These are phyloP conservation scores for Umbelopsis sp. DNA, from an alignment of 192 early-diverging fungal genomes.

Conservation along the genomic window DNA sequence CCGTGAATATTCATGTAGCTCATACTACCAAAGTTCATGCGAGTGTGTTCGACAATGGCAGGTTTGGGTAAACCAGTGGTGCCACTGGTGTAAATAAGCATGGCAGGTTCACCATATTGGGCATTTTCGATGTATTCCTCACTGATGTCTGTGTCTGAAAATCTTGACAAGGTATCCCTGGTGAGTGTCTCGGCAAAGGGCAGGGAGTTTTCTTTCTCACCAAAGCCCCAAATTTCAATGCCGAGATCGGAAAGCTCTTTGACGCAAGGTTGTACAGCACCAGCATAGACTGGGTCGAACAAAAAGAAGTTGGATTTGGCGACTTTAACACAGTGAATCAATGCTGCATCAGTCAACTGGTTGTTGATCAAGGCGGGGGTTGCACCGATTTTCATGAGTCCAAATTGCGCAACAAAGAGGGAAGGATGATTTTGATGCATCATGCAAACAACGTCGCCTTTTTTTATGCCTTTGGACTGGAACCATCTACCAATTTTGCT, in stretches of 20 bases:
- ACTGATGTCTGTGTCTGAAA: slow-evolving; percentile 29
- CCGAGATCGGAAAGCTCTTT: slow-evolving; percentile 17
- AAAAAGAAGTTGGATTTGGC: slow-evolving; percentile 42
- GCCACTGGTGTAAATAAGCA: slow-evolving; percentile 52
- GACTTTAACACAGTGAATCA: slow-evolving; percentile 46
- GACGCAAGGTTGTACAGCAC: slow-evolving; percentile 26
- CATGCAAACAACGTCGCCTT: slow-evolving; percentile 57
- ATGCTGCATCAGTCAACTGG: slow-evolving; percentile 43
- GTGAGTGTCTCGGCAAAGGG: slow-evolving; percentile 30
- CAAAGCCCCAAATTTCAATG: slow-evolving; percentile 27
- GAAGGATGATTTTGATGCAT: slow-evolving; percentile 56
- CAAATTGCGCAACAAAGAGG: slow-evolving; percentile 57
- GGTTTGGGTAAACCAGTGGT: slow-evolving; percentile 65
- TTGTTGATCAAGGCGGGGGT: slow-evolving; percentile 63
- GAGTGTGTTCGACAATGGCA: slow-evolving; percentile 35
- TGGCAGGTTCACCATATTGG: slow-evolving; percentile 32
- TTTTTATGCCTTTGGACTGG: slow-evolving; percentile 20
- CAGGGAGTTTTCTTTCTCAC: slow-evolving; percentile 30
- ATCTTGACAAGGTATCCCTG: slow-evolving; percentile 25
- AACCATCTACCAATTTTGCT: slow-evolving; percentile 33
- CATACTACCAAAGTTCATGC: slow-evolving; percentile 1
- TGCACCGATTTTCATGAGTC: slow-evolving; percentile 57
- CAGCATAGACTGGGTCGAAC: slow-evolving; percentile 44
- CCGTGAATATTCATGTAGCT: slow-evolving; percentile 18
- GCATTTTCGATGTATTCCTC: slow-evolving; percentile 22